A percentile compares a stretch with the other conserved stretches of the same genome.
These are phyloP conservation scores for Elsinoe batatas DNA, from an alignment of 2,329 filamentous ascomycete genomes.

Conservation along the genomic window DNA sequence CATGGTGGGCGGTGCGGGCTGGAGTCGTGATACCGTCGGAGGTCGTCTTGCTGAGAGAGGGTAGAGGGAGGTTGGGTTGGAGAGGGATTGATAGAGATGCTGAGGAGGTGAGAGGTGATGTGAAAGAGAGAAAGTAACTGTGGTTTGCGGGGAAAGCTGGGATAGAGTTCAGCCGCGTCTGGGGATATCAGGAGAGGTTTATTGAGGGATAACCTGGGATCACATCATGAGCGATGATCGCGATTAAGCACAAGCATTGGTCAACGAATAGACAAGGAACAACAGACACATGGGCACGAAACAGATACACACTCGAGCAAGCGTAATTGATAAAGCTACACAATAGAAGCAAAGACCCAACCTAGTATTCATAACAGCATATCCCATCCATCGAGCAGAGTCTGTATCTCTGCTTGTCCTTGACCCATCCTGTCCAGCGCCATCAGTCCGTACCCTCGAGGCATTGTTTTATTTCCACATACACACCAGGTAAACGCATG, in stretches of 20 bases:
- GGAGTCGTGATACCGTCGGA: too few species aligned
- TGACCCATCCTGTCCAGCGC: not conserved
- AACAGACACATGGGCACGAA: too few species aligned
- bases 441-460: not conserved
- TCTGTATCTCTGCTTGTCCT: not conserved
- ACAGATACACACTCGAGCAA: too few species aligned
- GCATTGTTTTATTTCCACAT: not conserved
- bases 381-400: not conserved
- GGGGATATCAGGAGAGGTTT: not conserved
- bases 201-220: too few species aligned
- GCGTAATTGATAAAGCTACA: not conserved
- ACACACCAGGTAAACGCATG: not conserved
- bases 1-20: not conserved
- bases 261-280: too few species aligned
- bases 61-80: not conserved
- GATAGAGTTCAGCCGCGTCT: conserved; percentile 7
- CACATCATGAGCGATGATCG: too few species aligned
- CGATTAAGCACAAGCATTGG: too few species aligned
- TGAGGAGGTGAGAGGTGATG: not conserved
- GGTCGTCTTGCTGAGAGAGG: not conserved
- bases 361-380: not conserved
- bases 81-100: not conserved
- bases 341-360: not conserved
- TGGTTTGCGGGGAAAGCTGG: conserved; percentile 6
- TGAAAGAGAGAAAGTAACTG: not conserved